Evolutionary conservation across 768 basidiomycete genomes (phyloP).

Genomic region (Clathrus columnatus): DNA sequence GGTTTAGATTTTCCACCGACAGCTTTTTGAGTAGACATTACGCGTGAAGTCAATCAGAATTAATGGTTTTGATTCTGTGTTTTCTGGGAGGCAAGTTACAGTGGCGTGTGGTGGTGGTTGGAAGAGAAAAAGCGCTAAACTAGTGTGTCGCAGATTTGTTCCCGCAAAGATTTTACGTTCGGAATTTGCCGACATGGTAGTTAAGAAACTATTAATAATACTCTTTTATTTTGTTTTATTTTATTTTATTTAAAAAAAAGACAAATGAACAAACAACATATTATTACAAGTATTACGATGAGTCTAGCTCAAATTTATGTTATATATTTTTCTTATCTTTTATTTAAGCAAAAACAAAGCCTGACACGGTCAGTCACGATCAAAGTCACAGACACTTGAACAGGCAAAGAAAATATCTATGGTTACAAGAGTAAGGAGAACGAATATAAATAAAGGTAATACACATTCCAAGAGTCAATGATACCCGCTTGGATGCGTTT

Average conservation of each 20-base stretch:
- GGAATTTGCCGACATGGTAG: too few relatives aligned
- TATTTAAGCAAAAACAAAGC: neutral
- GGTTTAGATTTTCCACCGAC: conserved; percentile 11
- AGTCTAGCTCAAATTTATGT: neutral
- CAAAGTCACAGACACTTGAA: neutral
- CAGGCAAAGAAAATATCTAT: neutral
- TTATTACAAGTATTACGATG: too few relatives aligned
- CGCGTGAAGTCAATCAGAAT: neutral
- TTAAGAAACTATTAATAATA: too few relatives aligned
- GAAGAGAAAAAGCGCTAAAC: neutral
- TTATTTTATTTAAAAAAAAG: too few relatives aligned
- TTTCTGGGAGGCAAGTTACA: neutral
- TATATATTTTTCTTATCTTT: neutral
- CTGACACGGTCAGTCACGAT: neutral
- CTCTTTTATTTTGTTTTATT: too few relatives aligned
- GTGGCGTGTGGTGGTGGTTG: neutral
- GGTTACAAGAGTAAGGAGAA: too few relatives aligned
- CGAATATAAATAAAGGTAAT: too few relatives aligned
- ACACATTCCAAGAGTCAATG: too few relatives aligned
- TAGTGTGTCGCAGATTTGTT: neutral
- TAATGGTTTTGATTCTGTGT: neutral
- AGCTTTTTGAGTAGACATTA: conserved; percentile 10
- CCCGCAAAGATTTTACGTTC: neutral
- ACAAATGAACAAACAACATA: too few relatives aligned
- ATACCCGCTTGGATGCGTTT: neutral